Percentiles rank a stretch among this genome's conserved stretches.
Evolutionary conservation across 192 early-diverging fungal genomes (phyloP).

Genomic region (Rhizophagus clarus): DNA sequence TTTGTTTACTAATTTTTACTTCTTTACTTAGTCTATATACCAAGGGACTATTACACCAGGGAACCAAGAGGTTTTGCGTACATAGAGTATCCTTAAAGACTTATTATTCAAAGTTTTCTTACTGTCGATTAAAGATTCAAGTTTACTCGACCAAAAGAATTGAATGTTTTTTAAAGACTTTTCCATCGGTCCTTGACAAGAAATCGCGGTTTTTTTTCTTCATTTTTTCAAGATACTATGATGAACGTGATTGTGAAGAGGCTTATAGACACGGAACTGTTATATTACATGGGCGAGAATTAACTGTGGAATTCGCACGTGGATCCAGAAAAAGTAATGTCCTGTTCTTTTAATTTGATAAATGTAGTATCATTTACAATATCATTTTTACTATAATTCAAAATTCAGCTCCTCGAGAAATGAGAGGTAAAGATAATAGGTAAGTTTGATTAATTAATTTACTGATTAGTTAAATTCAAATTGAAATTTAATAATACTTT

Average conservation of each 20-base stretch:
- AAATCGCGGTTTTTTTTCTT: slow-evolving; percentile 20
- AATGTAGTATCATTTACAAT: neutral
- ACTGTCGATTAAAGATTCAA: slow-evolving; percentile 8
- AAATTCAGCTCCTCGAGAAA: slow-evolving; percentile 22
- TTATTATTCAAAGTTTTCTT: slow-evolving; percentile 2
- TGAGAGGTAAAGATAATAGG: slow-evolving; percentile 27
- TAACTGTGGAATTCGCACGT: slow-evolving; percentile 28
- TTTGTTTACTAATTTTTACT: neutral
- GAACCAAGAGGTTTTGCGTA: slow-evolving; percentile 31
- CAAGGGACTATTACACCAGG: slow-evolving; percentile 26
- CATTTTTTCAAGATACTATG: slow-evolving; percentile 26
- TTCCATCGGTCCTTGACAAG: slow-evolving; percentile 30
- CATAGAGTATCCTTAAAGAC: slow-evolving; percentile 34
- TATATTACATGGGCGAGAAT: slow-evolving; percentile 21
- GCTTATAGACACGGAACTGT: slow-evolving; percentile 15
- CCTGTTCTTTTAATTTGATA: neutral
- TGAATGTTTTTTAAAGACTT: slow-evolving; percentile 12
- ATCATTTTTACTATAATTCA: neutral
- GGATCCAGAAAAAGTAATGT: slow-evolving; percentile 19
- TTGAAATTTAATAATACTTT: neutral
- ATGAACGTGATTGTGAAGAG: slow-evolving; percentile 31
- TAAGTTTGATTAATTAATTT: neutral
- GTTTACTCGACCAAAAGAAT: slow-evolving; percentile 3
- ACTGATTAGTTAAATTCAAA: neutral
- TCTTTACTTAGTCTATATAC: slow-evolving; percentile 22